Percentiles rank a stretch among this genome's conserved stretches.
Conservation (phyloP, 1,139 yeast species). For the Nakaseomyces glabratus region DNA sequence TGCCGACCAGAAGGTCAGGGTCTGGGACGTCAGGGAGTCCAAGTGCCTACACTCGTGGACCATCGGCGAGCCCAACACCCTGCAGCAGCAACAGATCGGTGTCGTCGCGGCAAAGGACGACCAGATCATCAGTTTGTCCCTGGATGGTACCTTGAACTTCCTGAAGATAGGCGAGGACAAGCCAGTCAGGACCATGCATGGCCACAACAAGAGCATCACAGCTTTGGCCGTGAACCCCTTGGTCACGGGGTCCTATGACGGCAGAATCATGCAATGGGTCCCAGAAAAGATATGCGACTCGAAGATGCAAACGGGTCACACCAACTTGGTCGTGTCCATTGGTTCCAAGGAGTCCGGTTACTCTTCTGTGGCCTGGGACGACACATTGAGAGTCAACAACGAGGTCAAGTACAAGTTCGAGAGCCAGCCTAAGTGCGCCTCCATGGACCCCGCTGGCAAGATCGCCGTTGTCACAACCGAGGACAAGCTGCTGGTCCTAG, state of each 20-base stretch:
- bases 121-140: slow-evolving; percentile 55
- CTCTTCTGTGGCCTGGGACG: slow-evolving; percentile 81
- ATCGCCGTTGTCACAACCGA: slow-evolving; percentile 34
- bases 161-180: slow-evolving; percentile 24
- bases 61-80: slow-evolving; percentile 32
- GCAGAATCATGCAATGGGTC: slow-evolving; percentile 57
- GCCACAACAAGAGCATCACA: slow-evolving; percentile 80
- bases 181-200: slow-evolving; percentile 45
- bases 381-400: slow-evolving; percentile 43
- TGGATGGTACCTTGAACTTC: slow-evolving; percentile 58
- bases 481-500: slow-evolving; percentile 22
- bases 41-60: slow-evolving; percentile 38
- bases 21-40: slow-evolving; percentile 46
- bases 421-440: slow-evolving; percentile 57
- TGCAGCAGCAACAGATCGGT: slow-evolving; percentile 72
- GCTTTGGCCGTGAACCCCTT: slow-evolving; percentile 37
- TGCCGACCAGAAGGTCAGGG: slow-evolving; percentile 68
- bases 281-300: slow-evolving; percentile 33
- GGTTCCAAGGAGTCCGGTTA: slow-evolving; percentile 26
- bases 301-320: slow-evolving; percentile 39
- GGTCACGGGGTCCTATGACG: slow-evolving; percentile 77
- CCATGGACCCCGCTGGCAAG: slow-evolving; percentile 28
- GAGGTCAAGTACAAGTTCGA: slow-evolving; percentile 33
- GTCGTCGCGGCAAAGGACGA: slow-evolving; percentile 54
- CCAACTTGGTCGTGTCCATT: slow-evolving; percentile 48